Base-by-base conservation (phyloP, 805 yeast genomes). In the Dipodascus albidus region DNA sequence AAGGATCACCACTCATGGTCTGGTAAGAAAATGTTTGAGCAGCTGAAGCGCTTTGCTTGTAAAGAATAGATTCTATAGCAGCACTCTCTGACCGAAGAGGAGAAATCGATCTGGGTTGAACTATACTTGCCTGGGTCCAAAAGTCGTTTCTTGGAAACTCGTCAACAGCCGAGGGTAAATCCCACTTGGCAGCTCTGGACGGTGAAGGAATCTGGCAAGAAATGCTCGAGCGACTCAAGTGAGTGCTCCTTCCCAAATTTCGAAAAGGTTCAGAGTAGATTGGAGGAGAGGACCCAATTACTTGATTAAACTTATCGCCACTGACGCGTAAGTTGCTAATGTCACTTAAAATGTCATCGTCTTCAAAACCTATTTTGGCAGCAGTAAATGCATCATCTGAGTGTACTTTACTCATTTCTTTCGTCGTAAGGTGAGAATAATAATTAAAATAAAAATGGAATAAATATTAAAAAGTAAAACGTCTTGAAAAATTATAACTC, bases 211-310 rank as follows among this genome's bases (percentile, higher is more conserved):
- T 14, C 44, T 38, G 44, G 33, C 33, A 27, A 4, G 20, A 38
- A 38, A n/a, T 38, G 20, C 20, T 38, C 20, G 44, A 4, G 20
- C 44, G 20, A 38, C 44, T 17, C 44, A 38, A 38, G 6, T n/a
- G 44, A 38, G 44, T 11, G 44, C 20, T n/a, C n/a, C 20, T 38
- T n/a, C 44, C 44, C 14, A 38, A 14, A 14, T 38, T 38, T 38
- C 44, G 17, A 14, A 38, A 38, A 6, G 44, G 20, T 8, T 38
- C 44, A n/a, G 44, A n/a, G 20, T 38, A 38, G 20, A 38, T 14
- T n/a, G 44, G 44, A 38, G 44, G 44, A 38, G 44, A 38, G 15
- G 44, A 38, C n/a, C 44, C 44, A 38, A 38, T 38, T 38, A 38
- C 44, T 17, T 38, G 44, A 38, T 38, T 38, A 19, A 38, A 38